phyloP scores from a whole-genome alignment of 129 eudicot genomes.

The Sambucus nigra region DNA sequence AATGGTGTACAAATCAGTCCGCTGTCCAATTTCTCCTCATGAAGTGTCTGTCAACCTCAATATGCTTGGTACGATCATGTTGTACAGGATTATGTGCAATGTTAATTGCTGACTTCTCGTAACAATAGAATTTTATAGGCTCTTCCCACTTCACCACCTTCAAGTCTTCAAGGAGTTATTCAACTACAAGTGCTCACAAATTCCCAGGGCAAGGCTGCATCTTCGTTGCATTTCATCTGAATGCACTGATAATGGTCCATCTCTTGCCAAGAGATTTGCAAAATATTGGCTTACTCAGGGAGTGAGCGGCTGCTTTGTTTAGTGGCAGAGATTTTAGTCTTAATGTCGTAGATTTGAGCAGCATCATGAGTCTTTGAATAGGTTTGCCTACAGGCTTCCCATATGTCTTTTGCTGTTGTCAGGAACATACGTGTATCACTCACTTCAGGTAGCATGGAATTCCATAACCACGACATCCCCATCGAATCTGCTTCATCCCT shows the following conservation, averaged over 20 bases:
- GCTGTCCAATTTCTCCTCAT: too few species aligned
- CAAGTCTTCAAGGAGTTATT: conserved; percentile 3
- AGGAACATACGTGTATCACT: conserved; percentile 3
- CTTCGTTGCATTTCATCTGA: conserved; percentile 2
- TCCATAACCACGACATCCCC: conserved; percentile 11
- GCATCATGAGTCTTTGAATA: neutral
- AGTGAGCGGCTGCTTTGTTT: neutral
- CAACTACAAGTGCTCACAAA: neutral
- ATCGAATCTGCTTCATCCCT: conserved; percentile 12
- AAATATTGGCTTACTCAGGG: conserved; percentile 1
- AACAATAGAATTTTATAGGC: conserved; percentile 1
- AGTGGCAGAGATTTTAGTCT: neutral
- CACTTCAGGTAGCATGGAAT: conserved; percentile 2
- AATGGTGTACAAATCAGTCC: too few species aligned
- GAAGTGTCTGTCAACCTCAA: too few species aligned
- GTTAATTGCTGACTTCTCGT: conserved; percentile 3
- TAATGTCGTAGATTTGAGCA: too few species aligned
- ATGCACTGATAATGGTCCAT: conserved; percentile 3
- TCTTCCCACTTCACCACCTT: neutral
- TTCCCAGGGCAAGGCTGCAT: neutral
- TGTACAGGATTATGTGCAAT: too few species aligned
- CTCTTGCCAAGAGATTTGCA: conserved; percentile 1
- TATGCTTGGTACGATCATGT: too few species aligned
- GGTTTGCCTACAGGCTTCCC: neutral
- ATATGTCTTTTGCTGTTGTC: conserved; percentile 6